Percentiles rank a stretch among this genome's conserved stretches.
phyloP scores from a whole-genome alignment of 2,329 filamentous ascomycete species.

The Fusarium cicatricum region DNA sequence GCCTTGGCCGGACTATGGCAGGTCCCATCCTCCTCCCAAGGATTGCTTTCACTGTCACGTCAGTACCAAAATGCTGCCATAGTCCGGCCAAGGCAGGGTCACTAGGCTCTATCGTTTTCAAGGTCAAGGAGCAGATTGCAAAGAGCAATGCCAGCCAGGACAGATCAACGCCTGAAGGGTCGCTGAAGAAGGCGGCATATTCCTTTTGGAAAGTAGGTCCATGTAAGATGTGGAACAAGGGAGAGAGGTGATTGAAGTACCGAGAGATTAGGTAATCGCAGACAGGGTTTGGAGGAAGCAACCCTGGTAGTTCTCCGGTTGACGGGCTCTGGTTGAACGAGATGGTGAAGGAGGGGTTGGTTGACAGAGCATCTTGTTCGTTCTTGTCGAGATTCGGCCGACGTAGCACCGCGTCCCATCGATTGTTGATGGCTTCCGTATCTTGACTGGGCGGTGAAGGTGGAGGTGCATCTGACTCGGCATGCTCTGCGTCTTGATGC shows the following conservation, averaged over 20 bases:
- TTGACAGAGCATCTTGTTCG: not conserved
- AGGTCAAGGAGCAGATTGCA: constrained; percentile 20
- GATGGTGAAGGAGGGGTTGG: not conserved
- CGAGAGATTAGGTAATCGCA: constrained; percentile 21
- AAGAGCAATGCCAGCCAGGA: constrained; percentile 31
- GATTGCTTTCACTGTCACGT: no score
- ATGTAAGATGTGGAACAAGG: constrained; percentile 30
- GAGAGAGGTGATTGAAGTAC: constrained; percentile 19
- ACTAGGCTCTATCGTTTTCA: constrained; percentile 10
- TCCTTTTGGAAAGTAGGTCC: constrained; percentile 27
- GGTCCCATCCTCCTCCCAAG: no score
- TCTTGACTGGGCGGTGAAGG: not conserved
- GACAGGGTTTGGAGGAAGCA: constrained; percentile 6
- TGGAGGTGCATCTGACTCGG: no score
- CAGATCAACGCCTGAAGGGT: constrained; percentile 3
- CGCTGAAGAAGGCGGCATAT: constrained; percentile 15
- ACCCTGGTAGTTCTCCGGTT: constrained; percentile 7
- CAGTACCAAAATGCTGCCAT: no score
- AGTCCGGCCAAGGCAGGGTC: constrained; percentile 17
- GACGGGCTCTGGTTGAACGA: constrained; percentile 8
- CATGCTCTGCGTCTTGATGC: not conserved
- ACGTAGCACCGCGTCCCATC: not conserved
- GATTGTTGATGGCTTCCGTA: not conserved
- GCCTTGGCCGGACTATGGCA: no score
- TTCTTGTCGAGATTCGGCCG: not conserved